Percentiles rank a stretch among this genome's conserved stretches.
Evolutionary conservation across 2,329 filamentous ascomycete genomes (phyloP).

Genomic region (Fonsecaea pedrosoi): DNA sequence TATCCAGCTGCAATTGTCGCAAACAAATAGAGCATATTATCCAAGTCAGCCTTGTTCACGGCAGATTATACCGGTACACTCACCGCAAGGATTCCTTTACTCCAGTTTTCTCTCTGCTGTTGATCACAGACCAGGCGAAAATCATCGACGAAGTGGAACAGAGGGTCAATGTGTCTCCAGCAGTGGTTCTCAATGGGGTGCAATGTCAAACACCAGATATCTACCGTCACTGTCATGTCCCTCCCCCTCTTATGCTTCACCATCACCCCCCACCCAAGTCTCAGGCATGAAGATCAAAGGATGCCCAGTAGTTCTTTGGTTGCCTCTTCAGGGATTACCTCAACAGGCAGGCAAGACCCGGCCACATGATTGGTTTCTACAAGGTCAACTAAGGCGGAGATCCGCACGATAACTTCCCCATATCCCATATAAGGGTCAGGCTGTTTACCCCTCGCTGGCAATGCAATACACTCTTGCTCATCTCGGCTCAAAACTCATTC

Average conservation of each 20-base stretch:
- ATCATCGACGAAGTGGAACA: too few species aligned
- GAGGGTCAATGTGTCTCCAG: too few species aligned
- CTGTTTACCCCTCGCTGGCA: background rate
- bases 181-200: background rate
- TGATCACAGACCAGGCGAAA: too few species aligned
- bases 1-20: too few species aligned
- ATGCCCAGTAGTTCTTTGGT: constrained; percentile 16
- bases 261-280: background rate
- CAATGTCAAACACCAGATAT: background rate
- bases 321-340: constrained; percentile 10
- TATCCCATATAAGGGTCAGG: background rate
- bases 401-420: constrained; percentile 6
- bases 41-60: too few species aligned
- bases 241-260: background rate
- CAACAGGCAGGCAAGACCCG: constrained; percentile 7
- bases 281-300: background rate
- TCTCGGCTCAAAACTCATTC: background rate
- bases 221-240: background rate
- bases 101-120: too few species aligned
- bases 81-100: too few species aligned
- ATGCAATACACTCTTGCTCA: too few species aligned
- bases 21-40: too few species aligned
- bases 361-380: background rate
- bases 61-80: too few species aligned
- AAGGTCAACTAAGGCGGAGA: background rate